Evolutionary conservation across 2,329 filamentous ascomycete species (phyloP).

Genomic region (Aspergillus sp.): DNA sequence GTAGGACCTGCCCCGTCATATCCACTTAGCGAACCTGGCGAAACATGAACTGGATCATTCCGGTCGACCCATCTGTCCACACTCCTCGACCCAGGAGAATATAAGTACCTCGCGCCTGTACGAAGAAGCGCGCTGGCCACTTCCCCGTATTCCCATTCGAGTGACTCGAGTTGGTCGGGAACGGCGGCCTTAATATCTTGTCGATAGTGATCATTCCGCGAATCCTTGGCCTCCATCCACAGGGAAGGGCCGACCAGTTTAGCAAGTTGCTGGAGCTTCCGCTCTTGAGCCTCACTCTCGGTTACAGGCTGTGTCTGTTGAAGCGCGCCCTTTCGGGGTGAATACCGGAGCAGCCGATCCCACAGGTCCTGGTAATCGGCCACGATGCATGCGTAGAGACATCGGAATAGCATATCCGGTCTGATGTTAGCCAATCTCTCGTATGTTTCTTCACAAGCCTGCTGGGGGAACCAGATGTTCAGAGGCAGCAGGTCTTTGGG

Average conservation of each 20-base stretch:
- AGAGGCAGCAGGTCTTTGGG: background rate
- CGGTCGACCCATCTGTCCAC: background rate
- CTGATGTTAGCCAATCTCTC: background rate
- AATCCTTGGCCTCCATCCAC: background rate
- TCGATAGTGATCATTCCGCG: background rate
- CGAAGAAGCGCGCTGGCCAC: background rate
- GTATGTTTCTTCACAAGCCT: background rate
- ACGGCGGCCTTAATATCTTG: background rate
- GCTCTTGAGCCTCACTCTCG: background rate
- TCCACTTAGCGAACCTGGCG: background rate
- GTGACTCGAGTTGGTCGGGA: background rate
- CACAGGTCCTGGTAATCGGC: background rate
- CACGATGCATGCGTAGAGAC: background rate
- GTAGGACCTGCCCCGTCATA: background rate
- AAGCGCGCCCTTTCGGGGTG: background rate
- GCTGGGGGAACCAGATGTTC: background rate
- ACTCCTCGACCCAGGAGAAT: rapidly evolving
- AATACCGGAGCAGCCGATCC: background rate
- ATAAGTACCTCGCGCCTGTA: background rate
- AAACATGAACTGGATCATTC: background rate
- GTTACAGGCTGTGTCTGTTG: background rate
- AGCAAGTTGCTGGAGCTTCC: background rate
- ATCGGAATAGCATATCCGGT: background rate
- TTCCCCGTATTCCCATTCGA: background rate
- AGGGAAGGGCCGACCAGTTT: background rate